Evolutionary conservation across 1,139 yeast species (phyloP).

Genomic region (Yamadazyma sp.): DNA sequence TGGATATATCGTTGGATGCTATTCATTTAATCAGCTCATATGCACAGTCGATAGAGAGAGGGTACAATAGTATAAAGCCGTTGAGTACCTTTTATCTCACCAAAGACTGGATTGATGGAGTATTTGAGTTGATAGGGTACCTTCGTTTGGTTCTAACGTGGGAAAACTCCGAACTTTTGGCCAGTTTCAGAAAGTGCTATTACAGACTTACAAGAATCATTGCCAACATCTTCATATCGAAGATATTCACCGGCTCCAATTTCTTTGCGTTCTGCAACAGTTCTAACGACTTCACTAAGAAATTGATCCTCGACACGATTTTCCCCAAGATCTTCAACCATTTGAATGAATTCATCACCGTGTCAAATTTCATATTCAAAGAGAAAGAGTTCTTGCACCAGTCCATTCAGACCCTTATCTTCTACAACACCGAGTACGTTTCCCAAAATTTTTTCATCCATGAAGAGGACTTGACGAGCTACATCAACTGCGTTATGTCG

Average conservation of each 20-base stretch:
- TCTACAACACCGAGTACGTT: slow-evolving; percentile 25
- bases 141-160: slow-evolving; percentile 29
- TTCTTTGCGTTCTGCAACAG: slow-evolving; percentile 23
- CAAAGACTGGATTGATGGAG: slow-evolving; percentile 41
- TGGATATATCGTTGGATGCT: slow-evolving; percentile 30
- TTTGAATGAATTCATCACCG: slow-evolving; percentile 33
- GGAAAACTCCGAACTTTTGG: slow-evolving; percentile 21
- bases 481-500: slow-evolving; percentile 30
- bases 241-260: slow-evolving; percentile 19
- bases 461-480: slow-evolving; percentile 25
- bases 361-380: slow-evolving; percentile 36
- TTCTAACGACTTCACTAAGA: slow-evolving; percentile 27
- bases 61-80: slow-evolving; percentile 24
- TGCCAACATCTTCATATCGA: slow-evolving; percentile 34
- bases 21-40: slow-evolving; percentile 39
- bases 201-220: slow-evolving; percentile 26
- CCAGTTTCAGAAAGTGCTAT: slow-evolving; percentile 23
- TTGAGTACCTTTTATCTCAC: slow-evolving; percentile 25
- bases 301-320: slow-evolving; percentile 32
- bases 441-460: slow-evolving; percentile 26
- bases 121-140: slow-evolving; percentile 39
- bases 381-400: slow-evolving; percentile 34
- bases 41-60: slow-evolving; percentile 29
- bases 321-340: slow-evolving; percentile 42
- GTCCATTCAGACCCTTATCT: slow-evolving; percentile 24